Evolutionary conservation across 108 stramenopile genomes (phyloP), one percentile per base, ranked within the genome.

Genomic region (Schizochytrium sp.): DNA sequence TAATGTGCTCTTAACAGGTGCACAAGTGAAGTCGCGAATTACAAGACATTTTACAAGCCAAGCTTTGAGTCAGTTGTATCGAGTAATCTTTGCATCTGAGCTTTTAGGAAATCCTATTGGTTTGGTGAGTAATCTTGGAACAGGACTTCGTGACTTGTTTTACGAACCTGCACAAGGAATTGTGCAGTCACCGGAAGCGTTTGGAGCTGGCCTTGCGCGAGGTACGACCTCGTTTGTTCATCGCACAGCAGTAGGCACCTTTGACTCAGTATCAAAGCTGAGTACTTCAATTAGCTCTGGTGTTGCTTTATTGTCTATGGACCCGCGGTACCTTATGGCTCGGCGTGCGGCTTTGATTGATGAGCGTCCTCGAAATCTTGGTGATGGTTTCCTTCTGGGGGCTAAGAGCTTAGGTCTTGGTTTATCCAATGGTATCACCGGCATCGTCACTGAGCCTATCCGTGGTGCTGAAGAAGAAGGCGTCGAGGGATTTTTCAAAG

Each of bases 401-500:
- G 76, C 76, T 5, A 83, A 83, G 76, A 83, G 76, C 76, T 42
- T 83, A n/a, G 76, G 76, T 10, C 47, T 83, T 42, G 76, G 50
- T 47, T 2, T 83, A 28, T 55, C 50, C 28, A 49, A 17, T 10
- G 76, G 76, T 55, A n/a, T 83, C 50, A 55, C 76, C n/a, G 76
- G 76, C 10, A 55, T 83, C 2, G 76, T 83, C 8, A 55, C 28
- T n/a, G 76, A 83, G 47, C 76, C 76, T 5, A 83, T 83, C 50
- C 76, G 76, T 5, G 76, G 76, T 53, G 76, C 76, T 10, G 76
- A 83, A 42, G 53, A 55, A 83, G 76, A 83, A 40, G 76, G 76
- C 50, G 76, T 83, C 10, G 76, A 83, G n/a, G 76, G 76, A 7
- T 83, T 83, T 50, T 83, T 83, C 76, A 83, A 83, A 40, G 76